Percentiles rank a stretch among this genome's conserved stretches.
Evolutionary conservation across 192 early-diverging fungal genomes (phyloP).

Genomic region (Bifiguratus adelaidae): DNA sequence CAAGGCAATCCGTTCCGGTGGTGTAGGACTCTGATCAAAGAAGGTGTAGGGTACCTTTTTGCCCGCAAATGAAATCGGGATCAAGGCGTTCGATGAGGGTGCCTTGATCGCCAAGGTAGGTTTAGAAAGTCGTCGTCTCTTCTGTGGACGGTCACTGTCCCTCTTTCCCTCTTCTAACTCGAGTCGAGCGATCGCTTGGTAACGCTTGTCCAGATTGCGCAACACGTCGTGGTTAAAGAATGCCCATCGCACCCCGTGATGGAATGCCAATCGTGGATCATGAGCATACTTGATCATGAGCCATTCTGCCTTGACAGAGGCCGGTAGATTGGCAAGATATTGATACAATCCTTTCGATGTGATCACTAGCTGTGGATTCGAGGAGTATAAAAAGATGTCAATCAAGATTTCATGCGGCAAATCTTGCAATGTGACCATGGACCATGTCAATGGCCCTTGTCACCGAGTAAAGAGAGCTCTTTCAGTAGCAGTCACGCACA

Average conservation of each 20-base stretch:
- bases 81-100: neutral
- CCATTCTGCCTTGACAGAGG: constrained; percentile 9
- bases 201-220: constrained; percentile 1
- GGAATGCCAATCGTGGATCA: neutral
- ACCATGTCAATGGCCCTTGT: too few species aligned
- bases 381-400: constrained; percentile 14
- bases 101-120: neutral
- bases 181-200: neutral
- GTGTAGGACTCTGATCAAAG: constrained; percentile 5
- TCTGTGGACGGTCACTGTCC: neutral
- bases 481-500: too few species aligned
- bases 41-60: constrained; percentile 17
- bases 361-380: constrained; percentile 11
- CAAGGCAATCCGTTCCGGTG: constrained; percentile 3
- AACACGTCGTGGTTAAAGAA: constrained; percentile 13
- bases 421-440: neutral
- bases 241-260: constrained; percentile 4
- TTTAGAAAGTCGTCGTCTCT: neutral
- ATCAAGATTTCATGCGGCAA: constrained; percentile 21
- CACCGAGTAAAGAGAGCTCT: too few species aligned
- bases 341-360: constrained; percentile 1
- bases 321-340: constrained; percentile 2
- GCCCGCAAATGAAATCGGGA: neutral
- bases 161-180: neutral
- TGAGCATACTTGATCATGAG: constrained; percentile 4